These are phyloP conservation scores for Tylopilus sp. DNA, from an alignment of 1,284 basidiomycete genomes.

Conservation along the genomic window DNA sequence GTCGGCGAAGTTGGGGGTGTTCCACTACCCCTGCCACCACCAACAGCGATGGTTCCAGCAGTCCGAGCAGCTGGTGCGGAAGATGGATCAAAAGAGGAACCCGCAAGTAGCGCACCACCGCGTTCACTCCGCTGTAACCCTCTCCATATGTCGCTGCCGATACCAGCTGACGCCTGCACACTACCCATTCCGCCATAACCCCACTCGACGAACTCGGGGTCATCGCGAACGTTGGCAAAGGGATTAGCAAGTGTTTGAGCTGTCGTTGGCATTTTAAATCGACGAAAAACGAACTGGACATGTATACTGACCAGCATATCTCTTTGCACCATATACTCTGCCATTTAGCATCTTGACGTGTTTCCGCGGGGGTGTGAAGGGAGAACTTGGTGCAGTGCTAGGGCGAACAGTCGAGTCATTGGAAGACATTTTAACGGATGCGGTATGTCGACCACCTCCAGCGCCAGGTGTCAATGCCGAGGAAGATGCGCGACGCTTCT, in stretches of 20 bases:
- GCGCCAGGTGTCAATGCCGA: constrained; percentile 24
- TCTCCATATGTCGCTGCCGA: constrained; percentile 32
- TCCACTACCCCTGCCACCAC: constrained; percentile 12
- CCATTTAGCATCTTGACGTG: constrained; percentile 67
- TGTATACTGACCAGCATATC: constrained; percentile 32
- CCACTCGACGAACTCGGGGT: constrained; percentile 82
- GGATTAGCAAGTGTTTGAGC: constrained; percentile 39
- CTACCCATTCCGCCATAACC: constrained; percentile 82
- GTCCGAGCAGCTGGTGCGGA: not conserved
- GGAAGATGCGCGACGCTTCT: constrained; percentile 27
- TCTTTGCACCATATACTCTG: constrained; percentile 63
- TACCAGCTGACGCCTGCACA: constrained; percentile 39
- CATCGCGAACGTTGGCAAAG: constrained; percentile 50
- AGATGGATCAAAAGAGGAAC: constrained; percentile 9
- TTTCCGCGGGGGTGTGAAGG: constrained; percentile 24
- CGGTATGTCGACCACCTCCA: constrained; percentile 30
- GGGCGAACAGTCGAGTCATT: constrained; percentile 7
- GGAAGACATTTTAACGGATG: constrained; percentile 7
- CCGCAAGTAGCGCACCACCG: constrained; percentile 21
- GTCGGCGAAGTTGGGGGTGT: not conserved
- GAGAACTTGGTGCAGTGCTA: constrained; percentile 14
- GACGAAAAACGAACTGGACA: not conserved
- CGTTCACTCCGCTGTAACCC: constrained; percentile 31
- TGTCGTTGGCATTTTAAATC: not conserved
- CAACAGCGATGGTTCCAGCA: not conserved